These are phyloP conservation scores for Colletotrichum sp. DNA, from an alignment of 2,329 filamentous ascomycete genomes.

Conservation along the genomic window DNA sequence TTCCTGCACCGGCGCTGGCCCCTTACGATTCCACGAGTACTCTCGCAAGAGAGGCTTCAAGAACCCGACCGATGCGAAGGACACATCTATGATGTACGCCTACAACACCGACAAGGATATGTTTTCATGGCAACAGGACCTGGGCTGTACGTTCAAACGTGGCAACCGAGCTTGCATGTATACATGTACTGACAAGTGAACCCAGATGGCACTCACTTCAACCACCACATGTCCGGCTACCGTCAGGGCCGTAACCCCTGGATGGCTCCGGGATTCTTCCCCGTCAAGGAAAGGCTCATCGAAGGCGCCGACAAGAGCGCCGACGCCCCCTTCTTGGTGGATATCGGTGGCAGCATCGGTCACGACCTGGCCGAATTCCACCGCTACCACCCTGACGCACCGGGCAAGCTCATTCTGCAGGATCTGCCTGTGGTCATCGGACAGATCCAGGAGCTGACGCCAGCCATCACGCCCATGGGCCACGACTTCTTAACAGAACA, in stretches of 20 bases:
- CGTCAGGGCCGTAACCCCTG: slow-evolving; percentile 35
- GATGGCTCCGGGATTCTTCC: slow-evolving; percentile 36
- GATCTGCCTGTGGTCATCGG: slow-evolving; percentile 47
- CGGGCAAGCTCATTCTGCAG: slow-evolving; percentile 46
- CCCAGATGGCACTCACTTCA: slow-evolving; percentile 31
- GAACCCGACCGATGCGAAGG: slow-evolving; percentile 30
- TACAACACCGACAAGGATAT: slow-evolving; percentile 41
- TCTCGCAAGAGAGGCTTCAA: slow-evolving; percentile 30
- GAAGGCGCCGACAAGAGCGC: slow-evolving; percentile 25
- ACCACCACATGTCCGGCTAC: slow-evolving; percentile 42
- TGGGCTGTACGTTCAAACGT: background rate
- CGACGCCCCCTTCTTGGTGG: slow-evolving; percentile 33
- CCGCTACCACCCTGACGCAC: slow-evolving; percentile 34
- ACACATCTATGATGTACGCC: slow-evolving; percentile 35
- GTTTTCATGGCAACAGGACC: slow-evolving; percentile 33
- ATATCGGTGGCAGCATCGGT: slow-evolving; percentile 38
- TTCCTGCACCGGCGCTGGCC: slow-evolving; percentile 18
- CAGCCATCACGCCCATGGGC: slow-evolving; percentile 36
- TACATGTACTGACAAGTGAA: background rate
- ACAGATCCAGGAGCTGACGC: slow-evolving; percentile 32
- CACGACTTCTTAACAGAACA: slow-evolving; percentile 53
- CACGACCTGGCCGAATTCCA: slow-evolving; percentile 39
- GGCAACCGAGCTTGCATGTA: rapidly evolving
- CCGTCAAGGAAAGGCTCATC: slow-evolving; percentile 35
- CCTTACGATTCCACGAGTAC: slow-evolving; percentile 34